phyloP scores from a whole-genome alignment of 2,329 filamentous ascomycete species.

The Thielaviopsis euricoi region DNA sequence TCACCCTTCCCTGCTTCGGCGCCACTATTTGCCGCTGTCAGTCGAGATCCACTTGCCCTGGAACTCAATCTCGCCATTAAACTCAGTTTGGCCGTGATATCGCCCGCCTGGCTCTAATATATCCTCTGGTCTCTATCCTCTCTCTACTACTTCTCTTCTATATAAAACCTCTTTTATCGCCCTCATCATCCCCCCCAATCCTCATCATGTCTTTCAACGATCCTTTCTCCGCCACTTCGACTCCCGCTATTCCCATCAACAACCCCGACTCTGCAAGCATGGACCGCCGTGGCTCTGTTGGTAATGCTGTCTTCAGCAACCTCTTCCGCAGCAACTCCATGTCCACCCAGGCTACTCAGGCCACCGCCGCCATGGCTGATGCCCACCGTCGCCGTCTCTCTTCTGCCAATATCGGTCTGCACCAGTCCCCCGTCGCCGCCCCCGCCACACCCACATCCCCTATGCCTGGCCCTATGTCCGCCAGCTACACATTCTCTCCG shows the following conservation, averaged over 20 bases:
- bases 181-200: neutral
- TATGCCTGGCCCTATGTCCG: conserved; percentile 30
- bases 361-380: conserved; percentile 29
- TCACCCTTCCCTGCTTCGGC: too few relatives aligned
- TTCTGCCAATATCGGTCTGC: conserved; percentile 1
- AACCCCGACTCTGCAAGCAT: conserved; percentile 20
- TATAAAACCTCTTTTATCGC: neutral
- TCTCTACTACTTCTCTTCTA: neutral
- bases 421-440: neutral
- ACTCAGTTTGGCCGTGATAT: too few relatives aligned
- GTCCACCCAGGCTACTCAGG: conserved; percentile 21
- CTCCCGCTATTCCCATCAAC: conserved; percentile 15
- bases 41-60: too few relatives aligned
- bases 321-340: conserved; percentile 43
- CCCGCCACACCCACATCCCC: neutral
- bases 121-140: too few relatives aligned
- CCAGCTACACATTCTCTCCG: conserved; percentile 15
- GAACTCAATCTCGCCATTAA: too few relatives aligned
- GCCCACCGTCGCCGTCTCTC: conserved; percentile 46
- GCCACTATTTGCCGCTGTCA: too few relatives aligned
- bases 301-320: conserved; percentile 37
- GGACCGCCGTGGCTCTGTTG: conserved; percentile 38
- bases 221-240: neutral
- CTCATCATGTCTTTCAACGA: conserved; percentile 6
- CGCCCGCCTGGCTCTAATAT: too few relatives aligned